Base-by-base conservation (phyloP, 2,329 filamentous ascomycete genomes). In the Aspergillus japonicus region DNA sequence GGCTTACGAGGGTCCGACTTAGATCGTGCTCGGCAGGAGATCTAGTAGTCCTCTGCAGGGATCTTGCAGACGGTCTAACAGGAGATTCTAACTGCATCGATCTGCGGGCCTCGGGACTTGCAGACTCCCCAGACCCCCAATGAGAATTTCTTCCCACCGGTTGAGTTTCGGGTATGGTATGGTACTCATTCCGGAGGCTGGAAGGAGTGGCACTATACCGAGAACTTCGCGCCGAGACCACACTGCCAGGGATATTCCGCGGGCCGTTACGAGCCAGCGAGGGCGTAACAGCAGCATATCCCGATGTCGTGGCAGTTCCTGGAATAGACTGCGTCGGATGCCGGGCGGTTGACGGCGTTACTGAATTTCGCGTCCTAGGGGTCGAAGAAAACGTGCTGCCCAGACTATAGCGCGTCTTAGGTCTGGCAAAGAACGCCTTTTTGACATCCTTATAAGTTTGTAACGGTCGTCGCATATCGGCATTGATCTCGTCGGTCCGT, bases 401-500 rank as follows among this genome's bases (percentile, higher is more conserved):
- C 62, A 62, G 68, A 58, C 31, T 70, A 16, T 33, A 53, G 4
- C 58, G 50, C 4, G 48, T 21, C 21, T 61, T 61, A 29, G 56
- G 35, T 26, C 35, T 53, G 4, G 51, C 47, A 26, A 65, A 65
- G 60, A 55, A 81, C 62, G 35, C 63, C 62, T 67, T 61, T 19
- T 59, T 61, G 6, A 75, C 62, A 7, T 70, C 65, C 12, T 74
- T 67, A 12, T 80, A 64, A n/a, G 80, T 80, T 2, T 81, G 81
- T 59, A 78, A 75, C 10, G 14, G 33, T 35, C 33, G 11, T 10
- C 71, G 65, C 19, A 87, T 73, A 1, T 75, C 70, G 2, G 66
- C 54, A 21, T 76, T 69, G 47, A 87, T 77, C 60, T 86, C 81
- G 5, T 69, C 65, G 33, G 75, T 72, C 21, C 82, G 77, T 7